These are phyloP conservation scores for Yarrowia osloensis DNA, from an alignment of 805 yeast species.

Conservation along the genomic window DNA sequence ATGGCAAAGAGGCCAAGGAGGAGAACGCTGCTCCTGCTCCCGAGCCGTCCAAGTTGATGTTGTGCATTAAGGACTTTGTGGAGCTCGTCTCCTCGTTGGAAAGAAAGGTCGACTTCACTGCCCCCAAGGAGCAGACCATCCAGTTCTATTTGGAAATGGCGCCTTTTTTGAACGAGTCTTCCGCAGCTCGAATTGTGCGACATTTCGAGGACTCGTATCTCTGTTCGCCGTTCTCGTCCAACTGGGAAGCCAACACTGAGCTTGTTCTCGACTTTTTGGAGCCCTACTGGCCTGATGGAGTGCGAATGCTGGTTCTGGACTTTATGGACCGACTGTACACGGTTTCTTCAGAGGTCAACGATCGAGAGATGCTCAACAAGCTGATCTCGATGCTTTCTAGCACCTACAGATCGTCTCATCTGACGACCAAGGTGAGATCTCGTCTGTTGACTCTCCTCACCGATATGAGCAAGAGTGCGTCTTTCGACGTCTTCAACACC, in stretches of 20 bases:
- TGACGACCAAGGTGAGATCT: conserved; percentile 38
- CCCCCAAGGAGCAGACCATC: conserved; percentile 50
- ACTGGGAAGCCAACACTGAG: conserved; percentile 55
- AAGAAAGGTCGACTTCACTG: conserved; percentile 41
- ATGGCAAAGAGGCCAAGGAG: conserved; percentile 5
- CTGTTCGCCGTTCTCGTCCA: conserved; percentile 55
- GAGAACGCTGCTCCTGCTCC: background rate
- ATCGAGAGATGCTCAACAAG: conserved; percentile 43
- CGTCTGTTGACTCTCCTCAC: conserved; percentile 41
- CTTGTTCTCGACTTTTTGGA: conserved; percentile 49
- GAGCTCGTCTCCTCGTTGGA: conserved; percentile 11
- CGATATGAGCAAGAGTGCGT: conserved; percentile 39
- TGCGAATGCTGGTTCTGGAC: conserved; percentile 37
- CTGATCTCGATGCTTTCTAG: conserved; percentile 36
- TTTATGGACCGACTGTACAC: conserved; percentile 46
- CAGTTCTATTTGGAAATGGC: conserved; percentile 47
- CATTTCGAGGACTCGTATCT: conserved; percentile 52
- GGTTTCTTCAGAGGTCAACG: conserved; percentile 43
- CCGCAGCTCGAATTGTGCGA: conserved; percentile 50
- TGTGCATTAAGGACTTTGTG: conserved; percentile 10
- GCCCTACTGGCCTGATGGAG: conserved; percentile 34
- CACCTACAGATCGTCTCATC: background rate
- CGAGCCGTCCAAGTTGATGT: conserved; percentile 8
- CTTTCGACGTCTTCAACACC: conserved; percentile 10
- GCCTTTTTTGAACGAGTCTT: conserved; percentile 44